These are phyloP conservation scores for Paramecium biaurelia DNA, from an alignment of 73 alveolate species.

Conservation along the genomic window DNA sequence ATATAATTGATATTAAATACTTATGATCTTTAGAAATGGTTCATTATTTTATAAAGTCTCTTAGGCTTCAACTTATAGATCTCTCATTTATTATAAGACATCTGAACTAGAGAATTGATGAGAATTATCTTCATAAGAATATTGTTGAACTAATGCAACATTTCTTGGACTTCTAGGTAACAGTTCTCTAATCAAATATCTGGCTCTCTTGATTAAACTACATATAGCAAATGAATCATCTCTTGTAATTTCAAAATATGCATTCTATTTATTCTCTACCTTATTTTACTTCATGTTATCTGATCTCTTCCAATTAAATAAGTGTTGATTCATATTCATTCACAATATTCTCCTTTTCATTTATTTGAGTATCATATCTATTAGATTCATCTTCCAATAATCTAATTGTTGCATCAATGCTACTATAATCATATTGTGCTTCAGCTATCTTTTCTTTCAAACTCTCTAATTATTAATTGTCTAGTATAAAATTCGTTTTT, in stretches of 20 bases:
- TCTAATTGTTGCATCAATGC: background rate
- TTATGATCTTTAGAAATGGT: background rate
- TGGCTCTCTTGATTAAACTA: slow-evolving; percentile 2
- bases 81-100: background rate
- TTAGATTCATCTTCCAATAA: background rate
- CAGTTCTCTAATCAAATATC: slow-evolving; percentile 21
- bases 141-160: background rate
- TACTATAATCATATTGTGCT: background rate
- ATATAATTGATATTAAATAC: background rate
- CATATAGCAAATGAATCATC: slow-evolving; percentile 40
- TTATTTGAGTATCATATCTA: background rate
- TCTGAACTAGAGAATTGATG: background rate
- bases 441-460: background rate
- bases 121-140: background rate
- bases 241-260: background rate
- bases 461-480: background rate
- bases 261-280: background rate
- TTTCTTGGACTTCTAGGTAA: slow-evolving; percentile 36
- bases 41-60: background rate
- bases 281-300: background rate
- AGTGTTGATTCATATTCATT: background rate
- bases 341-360: background rate
- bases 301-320: background rate
- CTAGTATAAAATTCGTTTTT: slow-evolving; percentile 13
- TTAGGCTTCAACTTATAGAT: background rate